phyloP scores from a whole-genome alignment of 805 yeast genomes.

The Kluyveromyces dobzhanskii region DNA sequence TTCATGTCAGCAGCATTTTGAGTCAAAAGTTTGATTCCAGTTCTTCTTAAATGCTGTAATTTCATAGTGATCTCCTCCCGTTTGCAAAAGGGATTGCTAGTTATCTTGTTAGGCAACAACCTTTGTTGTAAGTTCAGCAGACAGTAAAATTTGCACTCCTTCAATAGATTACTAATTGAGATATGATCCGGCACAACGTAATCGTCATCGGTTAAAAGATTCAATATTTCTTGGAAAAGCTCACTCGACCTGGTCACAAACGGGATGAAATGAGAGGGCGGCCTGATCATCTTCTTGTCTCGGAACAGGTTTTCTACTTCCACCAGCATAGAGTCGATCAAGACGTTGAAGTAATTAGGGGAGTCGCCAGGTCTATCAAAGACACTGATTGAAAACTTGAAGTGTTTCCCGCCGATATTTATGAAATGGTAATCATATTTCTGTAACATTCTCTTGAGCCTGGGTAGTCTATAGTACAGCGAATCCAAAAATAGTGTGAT shows the following conservation, averaged over 20 bases:
- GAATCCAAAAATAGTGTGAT: conserved; percentile 63
- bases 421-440: conserved; percentile 49
- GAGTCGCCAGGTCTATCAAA: conserved; percentile 55
- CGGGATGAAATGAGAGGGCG: conserved; percentile 65
- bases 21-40: conserved; percentile 26
- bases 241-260: conserved; percentile 43
- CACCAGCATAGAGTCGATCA: conserved; percentile 42
- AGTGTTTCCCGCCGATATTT: conserved; percentile 49
- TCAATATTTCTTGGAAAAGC: conserved; percentile 48
- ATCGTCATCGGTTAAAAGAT: conserved; percentile 41
- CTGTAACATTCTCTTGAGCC: conserved; percentile 40
- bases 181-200: conserved; percentile 19
- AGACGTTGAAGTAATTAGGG: conserved; percentile 70
- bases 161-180: conserved; percentile 39
- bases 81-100: conserved; percentile 42
- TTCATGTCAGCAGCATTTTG: background rate
- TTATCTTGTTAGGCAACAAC: conserved; percentile 44
- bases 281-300: conserved; percentile 46
- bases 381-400: conserved; percentile 50
- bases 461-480: conserved; percentile 56
- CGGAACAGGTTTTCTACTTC: conserved; percentile 39
- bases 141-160: conserved; percentile 72
- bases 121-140: conserved; percentile 68
- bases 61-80: conserved; percentile 51
- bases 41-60: conserved; percentile 37